Evolutionary conservation across 176 grass and related monocot species (phyloP).

Genomic region (Tillandsia leiboldiana): DNA sequence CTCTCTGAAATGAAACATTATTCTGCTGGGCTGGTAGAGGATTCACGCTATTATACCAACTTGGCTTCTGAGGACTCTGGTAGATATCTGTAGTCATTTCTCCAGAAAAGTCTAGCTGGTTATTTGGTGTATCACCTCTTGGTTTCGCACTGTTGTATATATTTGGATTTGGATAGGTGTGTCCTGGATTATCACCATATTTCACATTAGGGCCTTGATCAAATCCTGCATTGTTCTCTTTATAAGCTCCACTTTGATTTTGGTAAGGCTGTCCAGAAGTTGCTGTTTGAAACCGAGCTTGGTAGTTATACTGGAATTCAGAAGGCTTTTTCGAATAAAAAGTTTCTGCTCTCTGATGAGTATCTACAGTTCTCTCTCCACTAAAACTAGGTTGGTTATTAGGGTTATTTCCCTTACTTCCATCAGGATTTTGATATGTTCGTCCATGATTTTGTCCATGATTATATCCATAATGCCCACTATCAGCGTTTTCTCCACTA

Average conservation of each 20-base stretch:
- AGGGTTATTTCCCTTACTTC: background rate
- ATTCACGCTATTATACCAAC: too few relatives aligned
- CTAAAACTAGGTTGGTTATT: constrained; percentile 30
- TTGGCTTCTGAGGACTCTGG: background rate
- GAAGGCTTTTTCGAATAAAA: constrained; percentile 15
- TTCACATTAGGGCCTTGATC: constrained; percentile 26
- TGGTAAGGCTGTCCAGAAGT: constrained; percentile 18
- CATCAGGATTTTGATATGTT: constrained; percentile 19
- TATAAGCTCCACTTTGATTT: constrained; percentile 22
- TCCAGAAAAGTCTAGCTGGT: constrained; percentile 20
- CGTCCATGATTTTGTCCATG: constrained; percentile 21
- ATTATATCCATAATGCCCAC: constrained; percentile 25
- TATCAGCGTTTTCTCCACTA: constrained; percentile 7
- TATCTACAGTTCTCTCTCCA: constrained; percentile 10
- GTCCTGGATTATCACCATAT: constrained; percentile 30
- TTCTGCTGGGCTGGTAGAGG: constrained; percentile 13
- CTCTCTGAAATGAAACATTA: constrained; percentile 17
- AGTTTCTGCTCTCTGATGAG: constrained; percentile 22
- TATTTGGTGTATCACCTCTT: constrained; percentile 12
- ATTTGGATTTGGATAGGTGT: constrained; percentile 27
- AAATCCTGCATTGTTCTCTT: constrained; percentile 25
- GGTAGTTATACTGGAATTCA: background rate
- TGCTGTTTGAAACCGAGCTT: background rate
- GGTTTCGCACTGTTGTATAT: constrained; percentile 5
- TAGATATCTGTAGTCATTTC: constrained; percentile 25